Evolutionary conservation across 371 early-diverging fungal species (phyloP).

Genomic region (Blastocladiella emersonii): DNA sequence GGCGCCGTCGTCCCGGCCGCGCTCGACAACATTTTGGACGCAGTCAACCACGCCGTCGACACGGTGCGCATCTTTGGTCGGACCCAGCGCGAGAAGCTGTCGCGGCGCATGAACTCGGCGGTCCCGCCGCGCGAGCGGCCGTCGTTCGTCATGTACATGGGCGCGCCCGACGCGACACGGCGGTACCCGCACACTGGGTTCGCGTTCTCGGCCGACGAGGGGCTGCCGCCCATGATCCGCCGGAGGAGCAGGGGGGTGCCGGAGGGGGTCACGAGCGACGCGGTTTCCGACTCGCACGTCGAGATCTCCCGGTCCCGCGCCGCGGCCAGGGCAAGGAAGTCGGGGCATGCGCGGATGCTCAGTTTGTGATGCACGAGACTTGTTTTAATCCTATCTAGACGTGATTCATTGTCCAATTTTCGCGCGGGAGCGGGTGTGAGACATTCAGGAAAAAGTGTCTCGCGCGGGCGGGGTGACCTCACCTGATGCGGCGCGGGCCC

Average conservation of each 20-base stretch:
- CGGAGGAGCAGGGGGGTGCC: neutral
- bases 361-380: too few species aligned
- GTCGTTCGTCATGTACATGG: constrained; percentile 1
- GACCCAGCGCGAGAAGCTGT: neutral
- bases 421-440: too few species aligned
- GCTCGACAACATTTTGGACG: neutral
- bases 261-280: neutral
- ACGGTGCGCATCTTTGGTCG: neutral
- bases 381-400: too few species aligned
- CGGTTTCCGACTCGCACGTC: neutral
- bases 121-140: neutral
- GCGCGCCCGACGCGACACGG: neutral
- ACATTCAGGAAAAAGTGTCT: too few species aligned
- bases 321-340: neutral
- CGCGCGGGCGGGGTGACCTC: too few species aligned
- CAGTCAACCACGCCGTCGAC: neutral
- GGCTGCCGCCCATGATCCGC: neutral
- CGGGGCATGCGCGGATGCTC: neutral
- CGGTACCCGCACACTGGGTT: constrained; percentile 1
- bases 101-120: neutral
- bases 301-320: neutral
- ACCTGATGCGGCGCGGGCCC: too few species aligned
- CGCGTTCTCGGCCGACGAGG: constrained; percentile 5
- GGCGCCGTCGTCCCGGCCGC: neutral
- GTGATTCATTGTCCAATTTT: too few species aligned